Base-by-base conservation (phyloP, 2,329 filamentous ascomycete genomes). In the Alternaria conjuncta region DNA sequence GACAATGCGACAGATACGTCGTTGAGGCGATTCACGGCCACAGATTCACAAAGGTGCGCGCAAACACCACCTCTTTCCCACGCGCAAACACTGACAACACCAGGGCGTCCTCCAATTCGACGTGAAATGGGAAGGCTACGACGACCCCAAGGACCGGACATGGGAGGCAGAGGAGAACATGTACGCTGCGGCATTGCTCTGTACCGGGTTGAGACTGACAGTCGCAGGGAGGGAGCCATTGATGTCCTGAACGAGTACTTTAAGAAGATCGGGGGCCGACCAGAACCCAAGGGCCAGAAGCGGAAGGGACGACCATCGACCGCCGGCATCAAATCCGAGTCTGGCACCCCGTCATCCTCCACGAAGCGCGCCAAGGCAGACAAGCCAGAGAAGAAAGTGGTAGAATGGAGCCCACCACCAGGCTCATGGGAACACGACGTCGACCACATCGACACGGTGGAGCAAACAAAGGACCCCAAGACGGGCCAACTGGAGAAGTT, bases 91-190 rank as follows among this genome's bases (percentile, higher is more conserved):
- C 67, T 73, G 21, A 71, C 51, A 25, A 18, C 13, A 26, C 10
- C 53, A 75, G 72, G 71, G 72, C 62, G 56, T 56, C 10, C 60
- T 75, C 0, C 84, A 85, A 50, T 94, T 91, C 73, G 85, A 90
- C 55, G 91, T 96, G 36, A 94, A 95, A 73, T 96, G 92, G 92
- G 88, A 92, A 67, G 92, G 92, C 4, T 96, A 90, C 65, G 87
- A 92, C 0, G 86, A 89, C 65, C 88, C 89, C 65, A 78, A 82
- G 0, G 92, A 96, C 69, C 81, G 87, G 72, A 96, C 92, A 0
- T 95, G 92, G 92, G 92, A 96, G 75, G 89, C 91, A 0, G 89
- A 92, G 71, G 87, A 88, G 11, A 94, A 94, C 70, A 82, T 93
- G 87, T 89, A 79, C 63, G 85, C 68, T 12, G 26, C 15, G 23